Conservation (phyloP, 225 moss, liverwort and hornwort genomes). For the Sphagnum tenellum region DNA sequence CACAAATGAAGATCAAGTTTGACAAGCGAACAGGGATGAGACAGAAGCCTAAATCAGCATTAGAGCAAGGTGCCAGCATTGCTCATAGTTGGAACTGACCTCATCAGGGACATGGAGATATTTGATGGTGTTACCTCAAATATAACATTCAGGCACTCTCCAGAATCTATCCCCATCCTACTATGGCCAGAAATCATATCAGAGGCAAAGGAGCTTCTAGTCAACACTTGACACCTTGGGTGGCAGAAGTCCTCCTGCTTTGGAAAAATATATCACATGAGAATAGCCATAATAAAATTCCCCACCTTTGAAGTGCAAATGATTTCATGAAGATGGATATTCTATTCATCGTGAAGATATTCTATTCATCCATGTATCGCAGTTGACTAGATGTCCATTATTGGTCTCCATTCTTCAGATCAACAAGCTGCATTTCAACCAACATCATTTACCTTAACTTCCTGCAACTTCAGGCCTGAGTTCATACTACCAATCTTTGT, state of each 20-base stretch:
- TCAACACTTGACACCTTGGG: too few relatives aligned
- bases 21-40: too few relatives aligned
- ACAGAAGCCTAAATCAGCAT: not conserved
- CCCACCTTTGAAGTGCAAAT: conserved; percentile 94
- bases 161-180: conserved; percentile 98
- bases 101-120: conserved; percentile 89
- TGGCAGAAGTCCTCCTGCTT: too few relatives aligned
- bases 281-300: not conserved
- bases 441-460: too few relatives aligned
- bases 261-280: too few relatives aligned
- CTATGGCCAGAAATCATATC: conserved; percentile 4
- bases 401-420: conserved; percentile 93
- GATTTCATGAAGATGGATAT: conserved; percentile 85
- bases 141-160: conserved; percentile 97
- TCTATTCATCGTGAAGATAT: too few relatives aligned
- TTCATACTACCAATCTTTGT: too few relatives aligned
- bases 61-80: not conserved
- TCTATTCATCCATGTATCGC: conserved; percentile 88
- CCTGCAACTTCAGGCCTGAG: too few relatives aligned
- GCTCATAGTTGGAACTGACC: conserved; percentile 19
- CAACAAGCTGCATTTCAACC: conserved; percentile 53
- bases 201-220: too few relatives aligned
- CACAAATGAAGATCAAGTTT: too few relatives aligned
- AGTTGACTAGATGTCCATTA: conserved; percentile 88
- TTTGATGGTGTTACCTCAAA: conserved; percentile 91